phyloP scores from a whole-genome alignment of 1,284 basidiomycete species.

The Porodaedalea pini region DNA sequence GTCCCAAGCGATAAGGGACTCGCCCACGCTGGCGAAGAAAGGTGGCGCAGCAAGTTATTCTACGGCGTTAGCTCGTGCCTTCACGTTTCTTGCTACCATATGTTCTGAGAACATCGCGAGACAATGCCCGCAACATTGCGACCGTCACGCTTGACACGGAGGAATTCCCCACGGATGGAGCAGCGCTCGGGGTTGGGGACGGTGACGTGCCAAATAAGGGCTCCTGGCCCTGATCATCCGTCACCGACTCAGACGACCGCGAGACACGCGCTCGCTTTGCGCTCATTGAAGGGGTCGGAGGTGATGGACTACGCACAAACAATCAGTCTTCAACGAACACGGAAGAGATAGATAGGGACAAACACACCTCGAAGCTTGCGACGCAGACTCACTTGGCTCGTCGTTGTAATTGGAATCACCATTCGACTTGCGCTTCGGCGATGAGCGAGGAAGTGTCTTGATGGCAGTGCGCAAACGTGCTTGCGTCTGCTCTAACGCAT shows the following conservation, averaged over 20 bases:
- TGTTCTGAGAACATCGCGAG: conserved; percentile 56
- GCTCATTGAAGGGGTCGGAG: background rate
- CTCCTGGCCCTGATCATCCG: background rate
- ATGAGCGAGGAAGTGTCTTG: conserved; percentile 3
- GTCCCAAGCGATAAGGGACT: too few species aligned
- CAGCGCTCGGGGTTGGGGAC: conserved; percentile 37
- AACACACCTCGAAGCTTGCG: conserved; percentile 6
- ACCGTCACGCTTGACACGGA: conserved; percentile 47
- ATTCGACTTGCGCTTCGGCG: conserved; percentile 4
- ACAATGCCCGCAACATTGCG: conserved; percentile 66
- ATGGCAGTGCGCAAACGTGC: background rate
- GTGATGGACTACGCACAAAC: background rate
- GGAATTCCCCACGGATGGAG: conserved; percentile 25
- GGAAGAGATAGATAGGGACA: background rate
- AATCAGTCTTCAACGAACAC: background rate
- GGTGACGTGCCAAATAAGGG: background rate
- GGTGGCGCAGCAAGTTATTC: too few species aligned
- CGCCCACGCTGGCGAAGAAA: too few species aligned
- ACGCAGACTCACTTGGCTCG: background rate
- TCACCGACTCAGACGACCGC: background rate
- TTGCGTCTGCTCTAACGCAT: background rate
- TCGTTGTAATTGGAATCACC: background rate
- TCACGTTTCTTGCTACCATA: conserved; percentile 31
- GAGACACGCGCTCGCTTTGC: conserved; percentile 11
- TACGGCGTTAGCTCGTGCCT: background rate